A percentile compares a stretch with the other conserved stretches of the same genome.
These are phyloP conservation scores for Eragrostis curvula DNA, from an alignment of 176 grass and related monocot species.

Conservation along the genomic window DNA sequence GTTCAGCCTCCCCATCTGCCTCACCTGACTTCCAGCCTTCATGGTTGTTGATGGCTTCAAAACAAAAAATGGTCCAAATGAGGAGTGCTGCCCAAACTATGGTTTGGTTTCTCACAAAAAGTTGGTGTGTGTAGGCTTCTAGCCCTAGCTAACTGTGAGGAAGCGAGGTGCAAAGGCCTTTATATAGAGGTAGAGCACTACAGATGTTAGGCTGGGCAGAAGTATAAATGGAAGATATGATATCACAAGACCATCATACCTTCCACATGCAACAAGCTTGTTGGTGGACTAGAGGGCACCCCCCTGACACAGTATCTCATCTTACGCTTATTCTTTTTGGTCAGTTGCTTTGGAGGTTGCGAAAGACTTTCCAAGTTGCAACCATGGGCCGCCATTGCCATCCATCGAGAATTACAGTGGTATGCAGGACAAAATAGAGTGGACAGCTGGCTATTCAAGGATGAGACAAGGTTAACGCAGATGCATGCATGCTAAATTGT, in stretches of 20 bases:
- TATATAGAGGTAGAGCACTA: slow-evolving; percentile 31
- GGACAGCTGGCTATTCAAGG: slow-evolving; percentile 23
- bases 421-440: slow-evolving; percentile 4
- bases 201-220: background rate
- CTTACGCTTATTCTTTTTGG: background rate
- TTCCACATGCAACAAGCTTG: slow-evolving; percentile 34
- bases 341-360: background rate
- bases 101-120: slow-evolving; percentile 15
- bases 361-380: background rate
- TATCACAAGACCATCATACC: slow-evolving; percentile 44
- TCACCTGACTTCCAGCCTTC: slow-evolving; percentile 47
- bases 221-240: slow-evolving; percentile 6
- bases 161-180: background rate
- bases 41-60: slow-evolving; percentile 15
- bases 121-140: slow-evolving; percentile 1
- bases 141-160: slow-evolving; percentile 11
- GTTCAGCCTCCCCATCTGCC: slow-evolving; percentile 51
- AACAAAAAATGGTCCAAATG: background rate
- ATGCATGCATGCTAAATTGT: slow-evolving; percentile 41
- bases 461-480: background rate
- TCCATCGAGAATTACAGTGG: slow-evolving; percentile 2
- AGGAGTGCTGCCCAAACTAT: slow-evolving; percentile 2
- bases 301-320: slow-evolving; percentile 20
- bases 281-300: slow-evolving; percentile 21
- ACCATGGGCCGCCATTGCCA: background rate